Percentiles rank a stretch among this genome's conserved stretches.
Conservation (phyloP, 805 yeast species). For the Zygotorulaspora danielsina region DNA sequence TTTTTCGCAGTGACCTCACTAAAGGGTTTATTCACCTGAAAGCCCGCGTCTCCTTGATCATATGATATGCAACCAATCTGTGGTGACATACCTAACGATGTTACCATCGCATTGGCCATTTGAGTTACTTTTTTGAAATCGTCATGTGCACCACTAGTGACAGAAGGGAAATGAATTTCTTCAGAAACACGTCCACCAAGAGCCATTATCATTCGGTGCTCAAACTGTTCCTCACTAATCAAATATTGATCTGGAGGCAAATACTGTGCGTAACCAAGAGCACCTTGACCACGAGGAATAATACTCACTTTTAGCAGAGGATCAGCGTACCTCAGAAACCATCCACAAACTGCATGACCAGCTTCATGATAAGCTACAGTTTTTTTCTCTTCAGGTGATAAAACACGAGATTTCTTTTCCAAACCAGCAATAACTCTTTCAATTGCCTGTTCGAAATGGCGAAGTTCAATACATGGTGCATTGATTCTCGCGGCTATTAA, state of each 20-base stretch:
- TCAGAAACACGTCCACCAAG: conserved; percentile 91
- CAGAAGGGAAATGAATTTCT: conserved; percentile 80
- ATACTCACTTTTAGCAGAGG: conserved; percentile 91
- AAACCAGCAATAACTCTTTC: conserved; percentile 95
- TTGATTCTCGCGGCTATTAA: conserved; percentile 82
- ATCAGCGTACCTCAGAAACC: conserved; percentile 84
- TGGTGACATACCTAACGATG: conserved; percentile 82
- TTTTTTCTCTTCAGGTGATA: conserved; percentile 74
- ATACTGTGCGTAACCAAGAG: conserved; percentile 93
- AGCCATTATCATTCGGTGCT: conserved; percentile 89
- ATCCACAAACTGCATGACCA: conserved; percentile 94
- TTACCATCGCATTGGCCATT: conserved; percentile 87
- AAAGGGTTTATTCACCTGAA: conserved; percentile 73
- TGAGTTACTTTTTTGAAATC: conserved; percentile 88
- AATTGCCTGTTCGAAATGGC: conserved; percentile 86
- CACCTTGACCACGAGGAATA: conserved; percentile 92
- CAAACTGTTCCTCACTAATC: conserved; percentile 67
- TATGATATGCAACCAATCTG: conserved; percentile 53
- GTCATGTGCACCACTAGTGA: conserved; percentile 88
- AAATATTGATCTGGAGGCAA: conserved; percentile 85
- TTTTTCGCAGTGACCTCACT: conserved; percentile 78
- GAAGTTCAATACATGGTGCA: conserved; percentile 54
- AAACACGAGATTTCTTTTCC: conserved; percentile 75
- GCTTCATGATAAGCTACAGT: conserved; percentile 95
- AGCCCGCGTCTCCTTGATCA: conserved; percentile 49